These are phyloP conservation scores for Monosporascus cannonballus DNA, from an alignment of 2,329 filamentous ascomycete species.

Conservation along the genomic window DNA sequence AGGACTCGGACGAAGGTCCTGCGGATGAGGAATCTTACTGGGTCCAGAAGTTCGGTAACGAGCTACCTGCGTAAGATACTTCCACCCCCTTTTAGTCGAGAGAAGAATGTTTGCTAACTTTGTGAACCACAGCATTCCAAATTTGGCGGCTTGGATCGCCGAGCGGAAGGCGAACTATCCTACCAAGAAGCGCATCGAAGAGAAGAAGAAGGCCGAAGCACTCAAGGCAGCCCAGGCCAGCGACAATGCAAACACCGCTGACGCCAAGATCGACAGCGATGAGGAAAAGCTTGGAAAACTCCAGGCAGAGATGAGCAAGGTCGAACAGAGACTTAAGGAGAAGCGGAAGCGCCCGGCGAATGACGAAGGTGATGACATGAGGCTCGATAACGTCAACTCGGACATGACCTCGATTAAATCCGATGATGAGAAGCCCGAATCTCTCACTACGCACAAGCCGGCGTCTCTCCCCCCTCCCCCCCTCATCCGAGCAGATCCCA, in stretches of 20 bases:
- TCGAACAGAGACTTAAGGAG: conserved; percentile 56
- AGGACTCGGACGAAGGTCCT: conserved; percentile 60
- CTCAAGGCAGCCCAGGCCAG: conserved; percentile 57
- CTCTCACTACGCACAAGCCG: conserved; percentile 43
- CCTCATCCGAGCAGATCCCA: conserved; percentile 51
- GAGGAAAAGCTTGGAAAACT: conserved; percentile 31
- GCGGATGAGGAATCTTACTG: conserved; percentile 62
- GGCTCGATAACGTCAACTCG: conserved; percentile 35
- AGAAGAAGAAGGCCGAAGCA: conserved; percentile 49
- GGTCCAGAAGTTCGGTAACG: conserved; percentile 47
- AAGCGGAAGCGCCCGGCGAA: conserved; percentile 64
- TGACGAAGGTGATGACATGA: conserved; percentile 62
- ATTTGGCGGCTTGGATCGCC: conserved; percentile 73
- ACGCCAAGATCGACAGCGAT: conserved; percentile 47
- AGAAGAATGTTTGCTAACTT: conserved; percentile 3
- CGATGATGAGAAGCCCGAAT: conserved; percentile 54
- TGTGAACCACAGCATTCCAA: conserved; percentile 43
- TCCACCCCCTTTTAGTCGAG: background rate
- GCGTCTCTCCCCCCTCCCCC: conserved; percentile 36
- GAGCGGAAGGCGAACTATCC: conserved; percentile 78
- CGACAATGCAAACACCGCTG: conserved; percentile 43
- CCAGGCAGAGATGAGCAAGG: conserved; percentile 50
- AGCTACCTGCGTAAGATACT: conserved; percentile 47
- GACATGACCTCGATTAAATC: conserved; percentile 36
- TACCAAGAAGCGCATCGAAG: conserved; percentile 63